These are phyloP conservation scores for Aspergillus affinis DNA, from an alignment of 495 filamentous ascomycete species.

Conservation along the genomic window DNA sequence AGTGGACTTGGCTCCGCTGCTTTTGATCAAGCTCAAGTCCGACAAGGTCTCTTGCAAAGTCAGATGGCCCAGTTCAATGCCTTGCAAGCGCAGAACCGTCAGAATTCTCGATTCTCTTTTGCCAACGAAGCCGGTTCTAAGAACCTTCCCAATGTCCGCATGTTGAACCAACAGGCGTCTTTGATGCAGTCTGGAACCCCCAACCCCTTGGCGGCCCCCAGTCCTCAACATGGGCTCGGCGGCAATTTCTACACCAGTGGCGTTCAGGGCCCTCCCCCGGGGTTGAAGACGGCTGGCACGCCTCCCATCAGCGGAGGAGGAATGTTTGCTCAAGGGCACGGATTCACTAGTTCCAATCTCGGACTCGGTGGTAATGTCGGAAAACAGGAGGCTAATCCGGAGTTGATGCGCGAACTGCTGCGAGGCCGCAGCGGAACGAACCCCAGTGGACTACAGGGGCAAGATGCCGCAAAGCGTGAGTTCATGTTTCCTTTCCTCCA, in stretches of 20 bases:
- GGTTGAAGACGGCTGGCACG: constrained; percentile 89
- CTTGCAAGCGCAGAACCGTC: constrained; percentile 74
- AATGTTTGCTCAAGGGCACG: constrained; percentile 75
- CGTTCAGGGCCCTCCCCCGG: constrained; percentile 90
- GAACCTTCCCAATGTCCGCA: constrained; percentile 75
- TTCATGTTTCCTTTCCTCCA: constrained; percentile 80
- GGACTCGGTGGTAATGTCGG: constrained; percentile 64
- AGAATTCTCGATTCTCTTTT: constrained; percentile 87
- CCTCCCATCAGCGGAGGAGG: constrained; percentile 77
- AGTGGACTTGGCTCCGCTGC: constrained; percentile 45
- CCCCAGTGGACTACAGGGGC: constrained; percentile 59
- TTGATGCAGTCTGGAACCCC: constrained; percentile 76
- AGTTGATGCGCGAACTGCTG: constrained; percentile 78
- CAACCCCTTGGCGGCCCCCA: constrained; percentile 59
- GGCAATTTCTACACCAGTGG: constrained; percentile 53
- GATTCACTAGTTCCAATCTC: constrained; percentile 69
- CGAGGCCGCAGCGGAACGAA: constrained; percentile 57
- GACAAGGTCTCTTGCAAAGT: constrained; percentile 59
- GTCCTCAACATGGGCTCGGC: constrained; percentile 44
- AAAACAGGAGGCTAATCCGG: constrained; percentile 71
- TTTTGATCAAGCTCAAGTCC: constrained; percentile 42
- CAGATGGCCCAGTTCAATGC: constrained; percentile 50
- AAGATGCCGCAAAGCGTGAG: constrained; percentile 95
- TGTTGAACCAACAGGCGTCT: constrained; percentile 84
- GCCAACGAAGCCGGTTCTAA: constrained; percentile 80